These are phyloP conservation scores for Fusarium sambucinum DNA, from an alignment of 2,329 filamentous ascomycete species.

Conservation along the genomic window DNA sequence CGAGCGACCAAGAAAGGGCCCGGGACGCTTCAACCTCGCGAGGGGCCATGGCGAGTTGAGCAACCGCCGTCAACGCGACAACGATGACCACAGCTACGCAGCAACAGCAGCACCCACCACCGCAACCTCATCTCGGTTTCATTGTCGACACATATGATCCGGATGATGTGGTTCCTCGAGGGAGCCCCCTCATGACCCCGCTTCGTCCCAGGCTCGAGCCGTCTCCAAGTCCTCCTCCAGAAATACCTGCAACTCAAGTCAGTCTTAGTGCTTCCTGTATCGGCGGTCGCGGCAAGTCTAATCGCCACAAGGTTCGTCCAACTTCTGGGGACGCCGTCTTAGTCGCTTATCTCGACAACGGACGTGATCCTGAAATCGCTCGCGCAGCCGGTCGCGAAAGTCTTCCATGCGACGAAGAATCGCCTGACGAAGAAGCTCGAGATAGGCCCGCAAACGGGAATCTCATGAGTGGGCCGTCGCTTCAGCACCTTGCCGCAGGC, in stretches of 20 bases:
- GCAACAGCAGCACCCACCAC: conserved; percentile 50
- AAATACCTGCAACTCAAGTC: conserved; percentile 55
- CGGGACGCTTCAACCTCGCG: conserved; percentile 30
- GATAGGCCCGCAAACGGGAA: conserved; percentile 27
- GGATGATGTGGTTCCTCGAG: conserved; percentile 58
- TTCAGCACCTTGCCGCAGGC: conserved; percentile 52
- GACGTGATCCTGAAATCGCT: conserved; percentile 74
- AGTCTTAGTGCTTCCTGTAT: conserved; percentile 49
- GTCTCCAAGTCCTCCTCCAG: conserved; percentile 52
- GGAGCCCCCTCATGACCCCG: conserved; percentile 57
- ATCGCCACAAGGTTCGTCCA: conserved; percentile 65
- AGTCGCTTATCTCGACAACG: conserved; percentile 72
- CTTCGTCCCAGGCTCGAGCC: conserved; percentile 51
- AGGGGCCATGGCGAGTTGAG: conserved; percentile 54
- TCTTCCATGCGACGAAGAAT: conserved; percentile 60
- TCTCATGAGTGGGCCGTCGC: conserved; percentile 41
- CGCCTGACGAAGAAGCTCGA: conserved; percentile 40
- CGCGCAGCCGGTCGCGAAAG: conserved; percentile 65
- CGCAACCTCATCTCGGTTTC: conserved; percentile 42
- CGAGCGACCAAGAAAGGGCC: conserved; percentile 27
- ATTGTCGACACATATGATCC: conserved; percentile 57
- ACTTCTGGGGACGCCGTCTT: conserved; percentile 76
- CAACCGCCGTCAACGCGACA: conserved; percentile 47
- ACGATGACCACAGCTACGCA: conserved; percentile 53
- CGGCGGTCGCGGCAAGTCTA: conserved; percentile 62